These are phyloP conservation scores for Phalaenopsis hybrid DNA, from an alignment of 116 monocot genomes.

Conservation along the genomic window DNA sequence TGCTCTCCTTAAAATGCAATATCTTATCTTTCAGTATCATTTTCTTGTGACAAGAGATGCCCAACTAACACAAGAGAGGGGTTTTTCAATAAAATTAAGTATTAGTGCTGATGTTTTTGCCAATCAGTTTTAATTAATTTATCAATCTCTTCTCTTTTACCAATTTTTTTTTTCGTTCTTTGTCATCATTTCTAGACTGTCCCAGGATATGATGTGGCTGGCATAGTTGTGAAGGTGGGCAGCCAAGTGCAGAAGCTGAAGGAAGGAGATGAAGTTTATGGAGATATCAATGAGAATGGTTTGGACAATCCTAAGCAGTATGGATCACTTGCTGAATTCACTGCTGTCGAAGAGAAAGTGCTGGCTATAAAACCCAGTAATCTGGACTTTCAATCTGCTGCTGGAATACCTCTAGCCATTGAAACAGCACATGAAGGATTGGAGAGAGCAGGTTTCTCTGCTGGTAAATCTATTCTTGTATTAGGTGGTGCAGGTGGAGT, in stretches of 20 bases:
- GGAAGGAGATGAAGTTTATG: constrained; percentile 98
- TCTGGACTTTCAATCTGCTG: constrained; percentile 66
- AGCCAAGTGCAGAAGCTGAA: constrained; percentile 62
- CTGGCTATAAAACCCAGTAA: constrained; percentile 69
- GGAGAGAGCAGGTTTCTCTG: constrained; percentile 58
- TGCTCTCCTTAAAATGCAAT: too few relatives aligned
- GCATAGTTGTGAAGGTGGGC: constrained; percentile 85
- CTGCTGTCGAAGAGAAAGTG: constrained; percentile 86
- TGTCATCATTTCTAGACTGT: constrained; percentile 51
- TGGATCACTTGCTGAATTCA: constrained; percentile 86
- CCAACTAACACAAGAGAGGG: too few relatives aligned
- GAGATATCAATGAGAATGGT: constrained; percentile 68
- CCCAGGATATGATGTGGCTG: constrained; percentile 95
- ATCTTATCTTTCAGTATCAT: too few relatives aligned
- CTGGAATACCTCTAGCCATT: constrained; percentile 32
- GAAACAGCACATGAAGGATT: constrained; percentile 77
- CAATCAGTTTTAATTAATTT: not conserved
- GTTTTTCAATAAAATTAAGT: too few relatives aligned
- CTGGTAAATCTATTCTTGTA: constrained; percentile 88
- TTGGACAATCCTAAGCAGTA: constrained; percentile 70
- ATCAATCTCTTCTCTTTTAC: not conserved
- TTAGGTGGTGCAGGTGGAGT: constrained; percentile 96
- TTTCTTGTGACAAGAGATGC: too few relatives aligned
- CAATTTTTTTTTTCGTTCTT: not conserved
- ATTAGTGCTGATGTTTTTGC: too few relatives aligned